These are phyloP conservation scores for Trichophyton verrucosum DNA, from an alignment of 2,329 filamentous ascomycete species.

Conservation along the genomic window DNA sequence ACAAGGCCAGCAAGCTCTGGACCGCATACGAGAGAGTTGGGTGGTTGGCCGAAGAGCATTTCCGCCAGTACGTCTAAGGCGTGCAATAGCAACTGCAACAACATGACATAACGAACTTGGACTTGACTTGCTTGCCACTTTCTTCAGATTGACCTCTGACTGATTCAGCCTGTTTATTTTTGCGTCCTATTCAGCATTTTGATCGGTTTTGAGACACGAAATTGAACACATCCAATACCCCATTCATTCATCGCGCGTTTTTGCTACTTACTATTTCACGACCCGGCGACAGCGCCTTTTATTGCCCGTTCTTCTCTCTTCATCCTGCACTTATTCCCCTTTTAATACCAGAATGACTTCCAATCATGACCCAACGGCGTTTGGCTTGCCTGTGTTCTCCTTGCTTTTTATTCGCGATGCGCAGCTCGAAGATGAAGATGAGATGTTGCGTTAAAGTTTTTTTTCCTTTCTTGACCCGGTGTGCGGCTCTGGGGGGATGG, in stretches of 20 bases:
- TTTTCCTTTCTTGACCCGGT: not conserved
- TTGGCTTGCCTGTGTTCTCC: not conserved
- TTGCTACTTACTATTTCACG: not conserved
- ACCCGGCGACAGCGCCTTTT: not conserved
- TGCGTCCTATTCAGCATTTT: not conserved
- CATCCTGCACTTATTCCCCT: not conserved
- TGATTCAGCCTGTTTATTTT: not conserved
- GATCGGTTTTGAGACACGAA: not conserved
- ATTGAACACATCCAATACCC: not conserved
- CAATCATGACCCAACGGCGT: constrained; percentile 1
- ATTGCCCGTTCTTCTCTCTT: not conserved
- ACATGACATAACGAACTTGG: not conserved
- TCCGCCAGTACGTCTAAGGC: constrained; percentile 30
- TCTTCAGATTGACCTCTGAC: not conserved
- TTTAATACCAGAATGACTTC: constrained; percentile 1
- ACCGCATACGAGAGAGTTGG: constrained; percentile 75
- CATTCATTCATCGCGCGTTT: not conserved
- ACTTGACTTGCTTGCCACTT: not conserved
- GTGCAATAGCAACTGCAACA: not conserved
- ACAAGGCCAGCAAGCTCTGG: constrained; percentile 91
- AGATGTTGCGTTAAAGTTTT: constrained; percentile 1
- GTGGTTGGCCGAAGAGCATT: constrained; percentile 55
- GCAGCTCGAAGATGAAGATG: not conserved
- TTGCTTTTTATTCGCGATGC: not conserved
- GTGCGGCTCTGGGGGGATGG: not conserved